A percentile compares a stretch with the other conserved stretches of the same genome.
These are phyloP conservation scores for Debaryomyces sp. DNA, from an alignment of 1,139 yeast genomes.

Conservation along the genomic window DNA sequence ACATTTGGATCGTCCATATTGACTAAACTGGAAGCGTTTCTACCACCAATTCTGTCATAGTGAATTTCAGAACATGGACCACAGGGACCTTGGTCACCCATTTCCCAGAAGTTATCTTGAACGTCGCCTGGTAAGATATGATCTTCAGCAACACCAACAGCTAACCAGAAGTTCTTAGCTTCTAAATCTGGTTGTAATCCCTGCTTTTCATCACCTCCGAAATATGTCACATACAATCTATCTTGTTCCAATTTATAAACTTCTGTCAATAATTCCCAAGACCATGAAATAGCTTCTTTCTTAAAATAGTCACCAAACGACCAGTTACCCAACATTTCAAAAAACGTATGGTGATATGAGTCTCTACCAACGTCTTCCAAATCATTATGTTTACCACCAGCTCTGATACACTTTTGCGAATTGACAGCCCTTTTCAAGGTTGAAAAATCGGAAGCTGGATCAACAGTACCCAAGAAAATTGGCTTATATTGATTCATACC, in stretches of 20 bases:
- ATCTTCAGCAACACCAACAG: conserved; percentile 86
- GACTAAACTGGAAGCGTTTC: conserved; percentile 89
- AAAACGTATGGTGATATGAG: conserved; percentile 96
- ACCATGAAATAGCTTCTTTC: conserved; percentile 82
- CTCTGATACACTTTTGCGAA: conserved; percentile 98
- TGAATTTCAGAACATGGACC: conserved; percentile 99
- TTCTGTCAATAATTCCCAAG: conserved; percentile 88
- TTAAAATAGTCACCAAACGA: conserved; percentile 98
- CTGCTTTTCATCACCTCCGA: conserved; percentile 83
- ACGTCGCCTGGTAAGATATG: conserved; percentile 92
- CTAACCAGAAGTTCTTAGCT: conserved; percentile 85
- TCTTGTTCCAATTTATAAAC: conserved; percentile 78
- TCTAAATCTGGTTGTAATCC: conserved; percentile 95
- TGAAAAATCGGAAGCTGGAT: conserved; percentile 87
- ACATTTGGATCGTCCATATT: conserved; percentile 98
- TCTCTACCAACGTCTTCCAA: conserved; percentile 98
- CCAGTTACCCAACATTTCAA: conserved; percentile 99
- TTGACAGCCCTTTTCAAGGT: conserved; percentile 85
- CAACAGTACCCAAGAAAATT: conserved; percentile 94
- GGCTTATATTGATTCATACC: conserved; percentile 99
- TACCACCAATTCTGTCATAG: conserved; percentile 96
- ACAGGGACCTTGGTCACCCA: conserved; percentile 99
- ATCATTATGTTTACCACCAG: conserved; percentile 99
- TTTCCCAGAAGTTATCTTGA: conserved; percentile 97
- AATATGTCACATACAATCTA: conserved; percentile 91